Evolutionary conservation across 306 rosid genomes (phyloP).

Genomic region (Senna tora): DNA sequence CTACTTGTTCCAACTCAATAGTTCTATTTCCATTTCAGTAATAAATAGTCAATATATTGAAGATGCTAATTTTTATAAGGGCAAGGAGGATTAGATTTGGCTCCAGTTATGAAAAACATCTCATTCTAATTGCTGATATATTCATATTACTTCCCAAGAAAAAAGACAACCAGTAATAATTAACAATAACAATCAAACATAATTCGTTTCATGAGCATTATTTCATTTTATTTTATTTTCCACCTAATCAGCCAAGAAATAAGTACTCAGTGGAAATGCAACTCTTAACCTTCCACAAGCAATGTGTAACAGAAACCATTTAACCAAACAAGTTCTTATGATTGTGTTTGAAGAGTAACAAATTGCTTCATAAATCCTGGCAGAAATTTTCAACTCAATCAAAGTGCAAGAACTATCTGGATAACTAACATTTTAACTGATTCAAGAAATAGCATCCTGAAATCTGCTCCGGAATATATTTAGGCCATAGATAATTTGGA

Average conservation of each 20-base stretch:
- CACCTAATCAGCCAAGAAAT: neutral
- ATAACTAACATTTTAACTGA: constrained; percentile 15
- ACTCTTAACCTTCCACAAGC: neutral
- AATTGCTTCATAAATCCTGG: neutral
- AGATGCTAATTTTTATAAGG: neutral
- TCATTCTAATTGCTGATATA: neutral
- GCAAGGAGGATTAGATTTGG: neutral
- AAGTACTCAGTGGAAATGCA: neutral
- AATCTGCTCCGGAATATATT: constrained; percentile 25
- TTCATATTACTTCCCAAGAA: neutral
- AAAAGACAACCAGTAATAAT: neutral
- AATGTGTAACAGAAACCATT: neutral
- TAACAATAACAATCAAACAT: neutral
- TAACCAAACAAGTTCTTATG: neutral
- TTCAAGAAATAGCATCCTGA: neutral
- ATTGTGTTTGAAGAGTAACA: neutral
- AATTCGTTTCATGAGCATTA: no score
- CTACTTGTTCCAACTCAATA: neutral
- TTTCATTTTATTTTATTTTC: neutral
- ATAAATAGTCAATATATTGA: neutral
- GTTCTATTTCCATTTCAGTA: neutral
- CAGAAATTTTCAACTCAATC: neutral
- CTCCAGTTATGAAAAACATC: neutral
- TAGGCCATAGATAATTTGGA: constrained; percentile 11
- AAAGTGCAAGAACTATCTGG: neutral